A percentile compares a stretch with the other conserved stretches of the same genome.
Conservation (phyloP, 75 land plant genomes). For the Picea glauca region DNA sequence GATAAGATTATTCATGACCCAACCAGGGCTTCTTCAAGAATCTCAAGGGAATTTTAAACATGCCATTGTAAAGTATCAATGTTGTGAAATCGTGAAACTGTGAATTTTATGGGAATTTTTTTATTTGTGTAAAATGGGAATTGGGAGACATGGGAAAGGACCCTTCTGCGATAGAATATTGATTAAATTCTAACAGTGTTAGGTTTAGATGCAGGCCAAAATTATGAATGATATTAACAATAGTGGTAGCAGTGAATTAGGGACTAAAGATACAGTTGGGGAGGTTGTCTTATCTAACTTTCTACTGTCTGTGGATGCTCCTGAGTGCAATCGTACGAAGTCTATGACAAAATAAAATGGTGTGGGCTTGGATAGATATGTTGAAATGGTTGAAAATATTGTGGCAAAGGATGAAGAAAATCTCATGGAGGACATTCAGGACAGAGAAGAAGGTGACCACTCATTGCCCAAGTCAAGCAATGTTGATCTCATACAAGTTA, state of each 20-base stretch:
- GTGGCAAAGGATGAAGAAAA: neutral
- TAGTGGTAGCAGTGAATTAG: too few relatives aligned
- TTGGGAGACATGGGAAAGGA: neutral
- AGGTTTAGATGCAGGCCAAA: too few relatives aligned
- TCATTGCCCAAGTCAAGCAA: neutral
- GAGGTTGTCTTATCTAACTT: too few relatives aligned
- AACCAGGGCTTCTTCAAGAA: neutral
- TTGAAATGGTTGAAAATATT: conserved; percentile 1
- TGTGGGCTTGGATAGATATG: conserved; percentile 9
- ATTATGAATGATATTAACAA: too few relatives aligned
- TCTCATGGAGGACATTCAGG: too few relatives aligned
- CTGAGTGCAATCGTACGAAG: neutral
- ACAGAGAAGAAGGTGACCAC: neutral
- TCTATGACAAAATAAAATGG: neutral
- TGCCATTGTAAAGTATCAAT: neutral
- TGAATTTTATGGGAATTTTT: neutral
- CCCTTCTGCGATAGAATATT: too few relatives aligned
- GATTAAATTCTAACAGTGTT: too few relatives aligned
- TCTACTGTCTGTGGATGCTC: too few relatives aligned
- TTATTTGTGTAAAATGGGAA: neutral
- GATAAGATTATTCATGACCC: too few relatives aligned
- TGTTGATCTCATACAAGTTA: neutral
- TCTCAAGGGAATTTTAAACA: neutral
- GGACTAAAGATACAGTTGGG: too few relatives aligned
- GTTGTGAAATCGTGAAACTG: neutral